Evolutionary conservation across 768 basidiomycete genomes (phyloP), one percentile per base, ranked within the genome.

Genomic region (Chalciporus chontae): DNA sequence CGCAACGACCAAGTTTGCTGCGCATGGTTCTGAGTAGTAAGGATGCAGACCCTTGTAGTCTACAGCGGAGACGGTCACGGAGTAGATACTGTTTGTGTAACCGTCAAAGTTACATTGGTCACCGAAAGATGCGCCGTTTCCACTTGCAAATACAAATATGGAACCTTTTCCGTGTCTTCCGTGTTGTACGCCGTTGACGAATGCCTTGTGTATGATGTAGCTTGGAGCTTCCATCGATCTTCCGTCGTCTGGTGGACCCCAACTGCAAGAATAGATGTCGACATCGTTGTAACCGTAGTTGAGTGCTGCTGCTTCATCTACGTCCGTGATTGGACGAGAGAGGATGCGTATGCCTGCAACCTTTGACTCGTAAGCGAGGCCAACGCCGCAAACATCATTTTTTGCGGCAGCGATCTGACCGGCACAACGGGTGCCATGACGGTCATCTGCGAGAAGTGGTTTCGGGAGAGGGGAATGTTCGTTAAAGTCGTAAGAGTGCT

Each of bases 41-140:
- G 96, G 96, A 63, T 96, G 96, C 27, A 94, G 70, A 14, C 94
- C 95, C 64, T 90, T 90, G 66, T 86, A 83, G 61, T 98, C 96
- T 51, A 98, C 77, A 0, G 96, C 91, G n/a, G 93, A 85, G 24
- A 99, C 92, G 0, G 96, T 99, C 38, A 99, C 83, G 7, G 90
- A 91, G 70, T 91, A 97, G 51, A 98, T 94, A 61, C 88, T 91
- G 65, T 99, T 99, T 11, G 96, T 99, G 67, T 99, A 99, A 7
- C 96, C 96, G 58, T 98, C 95, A 63, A 99, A 98, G 67, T 99
- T 99, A 75, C 96, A 99, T 67, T 98, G 95, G 63, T 99, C 96
- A 15, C 88, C 91, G 47, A 79, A 77, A 8, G 78, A 79, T 26
- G 92, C 96, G 8, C 96, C 96, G 64, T 99, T 99, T 0, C 96